phyloP scores from a whole-genome alignment of 1,284 basidiomycete genomes.

The Ceraceosorus guamensis region DNA sequence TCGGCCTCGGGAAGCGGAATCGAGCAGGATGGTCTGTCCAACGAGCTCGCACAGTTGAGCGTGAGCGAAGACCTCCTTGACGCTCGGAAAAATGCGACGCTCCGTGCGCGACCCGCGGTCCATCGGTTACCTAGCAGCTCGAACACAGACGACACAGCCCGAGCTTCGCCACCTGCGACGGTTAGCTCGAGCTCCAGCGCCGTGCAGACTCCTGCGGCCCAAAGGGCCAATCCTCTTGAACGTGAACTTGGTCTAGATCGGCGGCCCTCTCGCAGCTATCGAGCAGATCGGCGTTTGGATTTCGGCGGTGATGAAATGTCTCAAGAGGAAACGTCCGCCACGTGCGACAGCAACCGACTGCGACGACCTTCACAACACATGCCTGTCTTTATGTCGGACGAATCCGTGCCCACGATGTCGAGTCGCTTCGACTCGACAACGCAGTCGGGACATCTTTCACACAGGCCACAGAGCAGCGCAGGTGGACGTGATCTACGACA shows the following conservation, averaged over 20 bases:
- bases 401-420: not conserved
- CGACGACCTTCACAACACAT: no score
- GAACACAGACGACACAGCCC: slow-evolving; percentile 1
- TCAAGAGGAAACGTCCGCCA: not conserved
- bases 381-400: no score
- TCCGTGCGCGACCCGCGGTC: not conserved
- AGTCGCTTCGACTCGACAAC: no score
- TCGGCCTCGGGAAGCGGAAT: slow-evolving; percentile 12
- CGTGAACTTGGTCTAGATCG: no score
- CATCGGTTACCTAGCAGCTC: not conserved
- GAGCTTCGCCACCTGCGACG: slow-evolving; percentile 1
- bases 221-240: not conserved
- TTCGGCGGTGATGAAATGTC: not conserved
- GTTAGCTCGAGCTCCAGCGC: not conserved
- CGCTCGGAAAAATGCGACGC: not conserved
- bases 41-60: not conserved
- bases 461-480: not conserved
- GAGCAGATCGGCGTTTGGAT: not conserved
- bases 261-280: no score
- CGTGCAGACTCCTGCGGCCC: not conserved
- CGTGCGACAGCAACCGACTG: no score
- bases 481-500: slow-evolving; percentile 7
- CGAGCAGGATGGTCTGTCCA: slow-evolving; percentile 2
- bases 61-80: slow-evolving; percentile 1
- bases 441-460: not conserved